Evolutionary conservation across 306 rosid species (phyloP), one percentile per base, ranked within the genome.

Genomic region (Quercus suber): DNA sequence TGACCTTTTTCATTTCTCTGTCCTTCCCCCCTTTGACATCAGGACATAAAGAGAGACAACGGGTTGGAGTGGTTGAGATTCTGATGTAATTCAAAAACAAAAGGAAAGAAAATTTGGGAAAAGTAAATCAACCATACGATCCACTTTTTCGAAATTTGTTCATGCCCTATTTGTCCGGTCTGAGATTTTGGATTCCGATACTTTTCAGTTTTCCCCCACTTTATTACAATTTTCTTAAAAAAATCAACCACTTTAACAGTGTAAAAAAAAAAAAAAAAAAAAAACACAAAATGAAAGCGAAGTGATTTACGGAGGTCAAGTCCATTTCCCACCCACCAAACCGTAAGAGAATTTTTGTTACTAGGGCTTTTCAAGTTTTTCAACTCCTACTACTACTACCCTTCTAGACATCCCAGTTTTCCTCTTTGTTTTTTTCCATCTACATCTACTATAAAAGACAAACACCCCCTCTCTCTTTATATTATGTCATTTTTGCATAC

Each of bases 91-190:
- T 87, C 89, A 81, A 53, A 33, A 55, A 49, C 72, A 76, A 73
- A 73, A 79, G 74, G 70, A 51, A 51, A 4, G 76, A 15, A 84
- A 78, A 80, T 84, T 80, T 86, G 63, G 79, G 73, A 69, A 79
- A 77, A 84, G 51, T 21, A 60, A 81, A 83, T 37, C 11, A 56
- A 74, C 77, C 78, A 75, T 76, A 70, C 43, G 79, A 81, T 77
- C 81, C 70, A 83, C 87, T 90, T 88, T 90, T 85, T 85, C 84
- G 89, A 87, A 84, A 76, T 87, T 87, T 90, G 96, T 79, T 84
- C 89, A 72, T 78, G 86, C 86, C 74, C 86, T 84, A 63, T 91
- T 91, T 95, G 99, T 93, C 96, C 82, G 64, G 80, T 89, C 86
- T 81, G 88, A 71, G 85, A n/a, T 81, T 84, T 85, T 81, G 92